A percentile compares a stretch with the other conserved stretches of the same genome.
These are phyloP conservation scores for Coffea humblotiana DNA, from an alignment of 305 asterid species.

Conservation along the genomic window DNA sequence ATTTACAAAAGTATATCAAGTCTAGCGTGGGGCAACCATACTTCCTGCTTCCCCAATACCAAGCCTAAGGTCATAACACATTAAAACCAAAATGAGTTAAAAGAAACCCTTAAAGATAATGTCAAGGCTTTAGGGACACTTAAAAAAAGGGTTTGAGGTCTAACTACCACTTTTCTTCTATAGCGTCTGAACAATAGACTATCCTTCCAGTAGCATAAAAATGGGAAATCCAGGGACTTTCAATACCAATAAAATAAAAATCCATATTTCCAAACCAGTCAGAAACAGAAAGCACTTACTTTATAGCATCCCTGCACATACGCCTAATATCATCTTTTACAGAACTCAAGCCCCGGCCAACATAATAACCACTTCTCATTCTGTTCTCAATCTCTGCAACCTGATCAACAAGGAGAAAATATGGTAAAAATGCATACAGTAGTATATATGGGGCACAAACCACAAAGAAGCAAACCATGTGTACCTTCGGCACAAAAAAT, in stretches of 20 bases:
- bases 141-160: neutral
- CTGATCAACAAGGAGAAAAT: conserved; percentile 47
- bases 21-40: neutral
- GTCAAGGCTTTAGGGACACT: neutral
- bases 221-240: neutral
- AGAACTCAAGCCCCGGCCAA: conserved; percentile 76
- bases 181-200: neutral
- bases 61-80: neutral
- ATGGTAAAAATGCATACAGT: conserved; percentile 11
- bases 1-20: too few species aligned
- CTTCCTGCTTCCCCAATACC: neutral
- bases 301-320: conserved; percentile 94
- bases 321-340: conserved; percentile 87
- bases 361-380: conserved; percentile 84
- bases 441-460: neutral
- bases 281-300: conserved; percentile 47
- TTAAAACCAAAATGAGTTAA: neutral
- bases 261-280: neutral
- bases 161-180: neutral
- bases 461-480: conserved; percentile 9
- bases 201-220: neutral
- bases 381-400: conserved; percentile 78
- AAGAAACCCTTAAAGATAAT: neutral
- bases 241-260: neutral
- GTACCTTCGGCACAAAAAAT: conserved; percentile 87